Evolutionary conservation across 176 grass and related monocot genomes (phyloP).

Genomic region (Typha latifolia): DNA sequence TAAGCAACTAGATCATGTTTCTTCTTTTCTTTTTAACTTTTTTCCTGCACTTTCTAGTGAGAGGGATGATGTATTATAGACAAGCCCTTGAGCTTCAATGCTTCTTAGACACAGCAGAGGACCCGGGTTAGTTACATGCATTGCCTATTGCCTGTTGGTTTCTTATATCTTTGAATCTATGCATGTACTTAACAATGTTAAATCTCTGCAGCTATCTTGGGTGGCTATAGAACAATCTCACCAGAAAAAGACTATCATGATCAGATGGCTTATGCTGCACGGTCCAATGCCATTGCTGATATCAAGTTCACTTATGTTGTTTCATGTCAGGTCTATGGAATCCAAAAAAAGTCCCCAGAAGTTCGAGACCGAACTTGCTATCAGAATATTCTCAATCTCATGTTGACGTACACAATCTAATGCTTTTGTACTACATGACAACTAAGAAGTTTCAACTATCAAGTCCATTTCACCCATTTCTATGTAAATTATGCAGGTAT

Average conservation of each 20-base stretch:
- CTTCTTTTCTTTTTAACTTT: not conserved
- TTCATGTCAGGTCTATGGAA: slow-evolving; percentile 85
- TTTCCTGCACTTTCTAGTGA: slow-evolving; percentile 44
- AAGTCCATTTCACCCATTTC: slow-evolving; percentile 9
- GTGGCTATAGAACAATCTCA: slow-evolving; percentile 10
- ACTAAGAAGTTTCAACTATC: slow-evolving; percentile 1
- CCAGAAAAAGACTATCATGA: slow-evolving; percentile 21
- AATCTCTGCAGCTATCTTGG: slow-evolving; percentile 36
- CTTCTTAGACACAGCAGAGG: slow-evolving; percentile 31
- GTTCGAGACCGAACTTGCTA: slow-evolving; percentile 40
- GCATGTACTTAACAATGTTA: slow-evolving; percentile 2
- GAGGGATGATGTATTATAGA: slow-evolving; percentile 99
- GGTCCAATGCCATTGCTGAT: slow-evolving; percentile 54
- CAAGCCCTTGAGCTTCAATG: slow-evolving; percentile 62
- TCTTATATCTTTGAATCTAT: not conserved
- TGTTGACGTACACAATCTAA: slow-evolving; percentile 44
- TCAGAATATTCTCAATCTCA: slow-evolving; percentile 80
- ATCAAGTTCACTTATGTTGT: slow-evolving; percentile 98
- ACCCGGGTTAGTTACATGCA: slow-evolving; percentile 39
- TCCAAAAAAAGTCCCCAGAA: slow-evolving; percentile 70
- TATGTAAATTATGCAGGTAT: slow-evolving; percentile 32
- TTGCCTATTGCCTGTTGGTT: slow-evolving; percentile 9
- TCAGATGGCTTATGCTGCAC: not conserved
- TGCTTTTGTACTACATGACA: slow-evolving; percentile 7
- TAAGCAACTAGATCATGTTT: slow-evolving; percentile 9